Evolutionary conservation across 495 filamentous ascomycete genomes (phyloP), one percentile per base, ranked within the genome.

Genomic region (Aspergillus biplanus): DNA sequence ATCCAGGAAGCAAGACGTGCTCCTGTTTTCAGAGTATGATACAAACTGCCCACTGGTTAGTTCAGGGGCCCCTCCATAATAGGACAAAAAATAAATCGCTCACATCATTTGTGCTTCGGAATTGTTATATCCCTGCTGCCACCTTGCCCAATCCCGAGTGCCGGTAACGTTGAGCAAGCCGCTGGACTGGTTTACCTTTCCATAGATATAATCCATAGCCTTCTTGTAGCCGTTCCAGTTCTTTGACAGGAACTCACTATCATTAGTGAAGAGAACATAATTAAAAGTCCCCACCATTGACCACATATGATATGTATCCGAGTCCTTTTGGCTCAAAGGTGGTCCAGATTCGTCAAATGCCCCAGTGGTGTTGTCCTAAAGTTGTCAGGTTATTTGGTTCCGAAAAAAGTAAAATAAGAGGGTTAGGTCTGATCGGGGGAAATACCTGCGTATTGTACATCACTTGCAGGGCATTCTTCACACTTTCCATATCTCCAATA

Each of bases 281-380:
- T 87, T 86, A 66, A 86, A 87, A 11, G 83, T 87, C 18, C 86
- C 85, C 46, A 87, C 82, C 77, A 89, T 82, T 5, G 81, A 80
- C 80, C 82, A 84, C 81, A 87, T 85, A 64, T 89, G 86, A 67
- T 89, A 89, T 8, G 85, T 87, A 64, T 86, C 86, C 52, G 82
- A 84, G 39, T 78, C 71, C 54, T 80, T 82, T 49, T 85, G 81
- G 33, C 83, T 78, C 57, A 88, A 71, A 11, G 82, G 84, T 42
- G 85, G 85, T 0, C 87, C 86, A 27, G 84, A 83, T 68, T 87
- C 87, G n/a, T 80, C 81, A 59, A 86, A 78, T 6, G 77, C 77
- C 13, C 83, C 84, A 21, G 63, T 73, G 15, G 63, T 62, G 27
- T 67, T 70, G 33, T 70, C 59, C 63, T 68, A 52, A 49, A 59